Base-by-base conservation (phyloP, 371 early-diverging fungal genomes). In the Cladochytrium tenue region DNA sequence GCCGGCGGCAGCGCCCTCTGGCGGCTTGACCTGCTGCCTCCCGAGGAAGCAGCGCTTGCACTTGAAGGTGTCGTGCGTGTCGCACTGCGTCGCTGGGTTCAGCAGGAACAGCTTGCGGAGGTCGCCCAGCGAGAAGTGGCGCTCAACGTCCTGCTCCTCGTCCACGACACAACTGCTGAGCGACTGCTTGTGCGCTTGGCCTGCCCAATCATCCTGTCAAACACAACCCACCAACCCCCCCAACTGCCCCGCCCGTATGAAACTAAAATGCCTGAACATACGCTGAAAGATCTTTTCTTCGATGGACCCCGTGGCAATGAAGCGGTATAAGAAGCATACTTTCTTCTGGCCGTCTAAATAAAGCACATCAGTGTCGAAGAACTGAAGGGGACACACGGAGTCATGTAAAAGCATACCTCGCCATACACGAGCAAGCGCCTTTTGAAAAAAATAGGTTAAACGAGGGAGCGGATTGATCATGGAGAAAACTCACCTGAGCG, bases 241-340 rank as follows among this genome's bases (percentile, higher is more conserved):
- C n/a, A n/a, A n/a, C n/a, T n/a, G n/a, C n/a, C n/a, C 26, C 27
- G 20, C 27, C 27, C 3, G 10, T 64, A 15, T 26, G n/a, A 58
- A 32, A 2, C 2, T 3, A 20, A 67, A 33, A 23, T 13, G 2
- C 52, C 13, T 90, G 1, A 89, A 90, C 81, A 92, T 92, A 66
- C 98, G 83, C 75, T 97, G 96, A 77, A 96, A 97, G 51, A 98
- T 95, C 78, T 98, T 98, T 72, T 98, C 98, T 70, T 98, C 98
- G 28, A 98, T 95, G 0, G 98, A 93, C 1, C 98, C 97, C 60
- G 34, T 5, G 30, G 92, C 92, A 64, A 96, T 93, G 60, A 98
- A 91, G 17, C 97, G 90, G 78, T 97, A 98, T 27, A 98, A 93
- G 66, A 86, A 97, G 73, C 96, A 95, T 60, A 75, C 75, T 73